phyloP scores from a whole-genome alignment of 192 early-diverging fungal genomes.

The Backusella westeae region DNA sequence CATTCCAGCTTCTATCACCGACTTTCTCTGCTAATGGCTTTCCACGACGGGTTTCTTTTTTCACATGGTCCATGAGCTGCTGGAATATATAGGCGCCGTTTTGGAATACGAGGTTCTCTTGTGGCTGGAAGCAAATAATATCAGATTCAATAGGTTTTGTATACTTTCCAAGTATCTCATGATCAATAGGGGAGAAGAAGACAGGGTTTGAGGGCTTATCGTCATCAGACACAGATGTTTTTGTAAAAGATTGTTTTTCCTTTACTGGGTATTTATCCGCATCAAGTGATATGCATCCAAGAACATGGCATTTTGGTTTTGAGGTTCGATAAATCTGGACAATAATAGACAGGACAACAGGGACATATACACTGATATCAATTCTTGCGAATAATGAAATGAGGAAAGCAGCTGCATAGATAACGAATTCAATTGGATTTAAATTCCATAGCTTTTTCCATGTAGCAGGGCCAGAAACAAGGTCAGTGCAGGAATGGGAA shows the following conservation, averaged over 20 bases:
- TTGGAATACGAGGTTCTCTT: slow-evolving; percentile 68
- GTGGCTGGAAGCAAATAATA: slow-evolving; percentile 65
- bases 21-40: slow-evolving; percentile 1
- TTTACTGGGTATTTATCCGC: background rate
- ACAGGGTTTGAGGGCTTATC: background rate
- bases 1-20: slow-evolving; percentile 28
- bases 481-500: slow-evolving; percentile 76
- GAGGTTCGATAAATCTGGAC: slow-evolving; percentile 80
- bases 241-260: slow-evolving; percentile 7
- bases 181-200: slow-evolving; percentile 28
- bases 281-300: slow-evolving; percentile 43
- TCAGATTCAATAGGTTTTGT: slow-evolving; percentile 43
- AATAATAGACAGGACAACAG: slow-evolving; percentile 67
- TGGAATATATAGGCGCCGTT: slow-evolving; percentile 60
- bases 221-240: background rate
- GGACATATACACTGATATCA: slow-evolving; percentile 75
- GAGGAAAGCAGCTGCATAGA: slow-evolving; percentile 49
- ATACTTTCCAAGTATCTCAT: background rate
- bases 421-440: slow-evolving; percentile 54
- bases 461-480: slow-evolving; percentile 61
- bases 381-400: slow-evolving; percentile 61
- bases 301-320: slow-evolving; percentile 54
- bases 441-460: slow-evolving; percentile 64
- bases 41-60: slow-evolving; percentile 19
- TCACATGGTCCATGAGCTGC: slow-evolving; percentile 43